Evolutionary conservation across 2,329 filamentous ascomycete species (phyloP), one percentile per base, ranked within the genome.

Genomic region (Diplocarpon rosae): DNA sequence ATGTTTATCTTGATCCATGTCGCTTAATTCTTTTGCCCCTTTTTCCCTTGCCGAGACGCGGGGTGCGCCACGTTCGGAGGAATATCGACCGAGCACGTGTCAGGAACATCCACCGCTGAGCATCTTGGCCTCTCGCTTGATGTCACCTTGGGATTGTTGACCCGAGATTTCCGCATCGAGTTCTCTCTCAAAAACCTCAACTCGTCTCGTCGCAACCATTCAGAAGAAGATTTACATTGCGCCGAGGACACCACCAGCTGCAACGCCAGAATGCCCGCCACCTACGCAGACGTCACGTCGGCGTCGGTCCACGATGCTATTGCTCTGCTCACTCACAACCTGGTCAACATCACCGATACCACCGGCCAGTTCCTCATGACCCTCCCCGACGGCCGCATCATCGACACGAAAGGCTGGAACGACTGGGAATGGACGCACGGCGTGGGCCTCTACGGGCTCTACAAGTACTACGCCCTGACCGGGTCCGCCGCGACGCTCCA

Each of bases 371-470:
- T 87, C 61, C 69, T 89, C 27, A 68, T 88, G 48, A 78, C 70
- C 15, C 72, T 89, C 29, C 69, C 72, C 1, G 83, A 88, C 56
- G 84, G 84, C 47, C 75, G 81, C 29, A 69, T 87, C 38, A 87
- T 89, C 58, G 53, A 55, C 29, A 53, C 85, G 47, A 90, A 90
- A 63, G 83, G 83, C 47, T 89, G 84, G 84, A 75, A 83, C 52
- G 80, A 80, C 60, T 89, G 83, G 83, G 83, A 88, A 65, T 86
- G 81, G 81, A 86, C 82, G 1, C 83, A 87, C 62, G 83, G 84
- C 37, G 77, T 88, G 56, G 84, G 84, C 5, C 74, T 89, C 15
- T 87, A 88, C 62, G 84, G 85, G 24, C 74, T 90, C 43, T 89
- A 80, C 77, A 81, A 87, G 60, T 88, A 88, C 69, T 83, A 87